These are phyloP conservation scores for Sphagnum tenellum DNA, from an alignment of 225 moss, liverwort and hornwort genomes.

Conservation along the genomic window DNA sequence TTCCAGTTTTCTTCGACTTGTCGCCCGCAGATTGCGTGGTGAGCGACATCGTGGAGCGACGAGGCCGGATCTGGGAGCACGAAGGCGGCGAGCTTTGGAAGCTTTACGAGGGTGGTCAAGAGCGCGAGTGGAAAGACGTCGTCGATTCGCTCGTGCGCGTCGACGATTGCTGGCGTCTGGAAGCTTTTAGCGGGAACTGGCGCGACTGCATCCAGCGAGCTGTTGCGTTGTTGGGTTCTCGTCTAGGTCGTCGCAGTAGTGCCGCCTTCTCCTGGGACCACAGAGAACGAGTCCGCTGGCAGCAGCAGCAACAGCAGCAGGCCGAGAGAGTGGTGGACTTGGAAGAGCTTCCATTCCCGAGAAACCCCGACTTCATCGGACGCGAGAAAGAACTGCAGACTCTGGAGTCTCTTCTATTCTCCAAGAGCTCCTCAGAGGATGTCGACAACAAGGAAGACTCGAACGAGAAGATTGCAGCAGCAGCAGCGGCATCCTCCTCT, in stretches of 20 bases:
- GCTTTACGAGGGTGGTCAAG: constrained; percentile 34
- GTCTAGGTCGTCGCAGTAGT: constrained; percentile 16
- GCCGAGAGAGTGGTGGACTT: constrained; percentile 30
- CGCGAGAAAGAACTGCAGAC: constrained; percentile 12
- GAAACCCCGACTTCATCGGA: constrained; percentile 8
- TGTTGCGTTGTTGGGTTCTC: constrained; percentile 22
- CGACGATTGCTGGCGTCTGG: constrained; percentile 39
- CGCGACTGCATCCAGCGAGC: constrained; percentile 46
- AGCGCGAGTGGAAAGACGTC: constrained; percentile 37
- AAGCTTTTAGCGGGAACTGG: constrained; percentile 44
- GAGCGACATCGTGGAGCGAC: constrained; percentile 42
- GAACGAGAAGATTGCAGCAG: constrained; percentile 10
- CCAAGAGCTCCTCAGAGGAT: background rate
- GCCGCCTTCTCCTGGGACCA: constrained; percentile 13
- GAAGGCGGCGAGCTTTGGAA: constrained; percentile 61
- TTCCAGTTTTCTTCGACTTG: constrained; percentile 55
- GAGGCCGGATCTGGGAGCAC: constrained; percentile 46
- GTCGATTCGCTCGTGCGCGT: constrained; percentile 27
- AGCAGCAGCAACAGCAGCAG: constrained; percentile 41
- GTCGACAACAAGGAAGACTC: background rate
- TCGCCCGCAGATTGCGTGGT: constrained; percentile 35
- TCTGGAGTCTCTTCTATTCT: background rate
- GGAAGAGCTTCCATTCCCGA: constrained; percentile 32
- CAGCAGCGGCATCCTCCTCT: constrained; percentile 4
- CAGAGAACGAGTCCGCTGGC: constrained; percentile 9